Percentiles rank a stretch among this genome's conserved stretches.
phyloP scores from a whole-genome alignment of 75 land plant genomes.

The Cryptomeria japonica region DNA sequence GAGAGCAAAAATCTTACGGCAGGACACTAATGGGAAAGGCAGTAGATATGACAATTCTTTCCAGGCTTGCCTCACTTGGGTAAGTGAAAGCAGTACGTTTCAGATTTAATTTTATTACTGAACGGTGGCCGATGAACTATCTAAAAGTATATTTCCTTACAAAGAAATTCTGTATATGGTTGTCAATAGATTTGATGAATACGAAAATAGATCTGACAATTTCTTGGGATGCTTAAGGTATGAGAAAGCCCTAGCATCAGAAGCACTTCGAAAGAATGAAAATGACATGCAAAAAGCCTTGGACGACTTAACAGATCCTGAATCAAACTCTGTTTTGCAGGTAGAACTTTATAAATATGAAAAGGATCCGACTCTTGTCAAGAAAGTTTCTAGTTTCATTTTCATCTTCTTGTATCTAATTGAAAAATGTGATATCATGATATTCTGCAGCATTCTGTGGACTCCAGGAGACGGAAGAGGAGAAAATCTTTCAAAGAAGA shows the following conservation, averaged over 20 bases:
- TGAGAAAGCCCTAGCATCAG: conserved; percentile 77
- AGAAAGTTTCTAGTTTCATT: not conserved
- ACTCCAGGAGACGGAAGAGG: conserved; percentile 39
- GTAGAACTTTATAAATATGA: conserved; percentile 19
- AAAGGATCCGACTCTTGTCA: not conserved
- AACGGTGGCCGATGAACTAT: not conserved
- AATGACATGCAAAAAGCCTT: conserved; percentile 75
- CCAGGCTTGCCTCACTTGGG: conserved; percentile 76
- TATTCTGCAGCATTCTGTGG: conserved; percentile 27
- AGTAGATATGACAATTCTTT: conserved; percentile 65
- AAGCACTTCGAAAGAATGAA: conserved; percentile 90
- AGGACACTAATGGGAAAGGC: conserved; percentile 62
- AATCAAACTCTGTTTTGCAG: conserved; percentile 64
- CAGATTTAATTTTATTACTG: not conserved
- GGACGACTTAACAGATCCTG: conserved; percentile 80
- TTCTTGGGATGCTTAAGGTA: conserved; percentile 39
- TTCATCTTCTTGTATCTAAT: conserved; percentile 4
- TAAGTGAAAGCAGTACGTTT: conserved; percentile 23
- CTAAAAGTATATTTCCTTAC: not conserved
- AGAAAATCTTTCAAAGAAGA: conserved; percentile 20
- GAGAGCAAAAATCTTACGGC: conserved; percentile 92
- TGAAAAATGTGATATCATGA: conserved; percentile 4
- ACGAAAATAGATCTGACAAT: not conserved
- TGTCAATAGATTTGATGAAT: conserved; percentile 1
- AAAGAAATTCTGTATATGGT: not conserved